A percentile compares a stretch with the other conserved stretches of the same genome.
phyloP scores from a whole-genome alignment of 164 flowering plant species.

The Liquidambar formosana region DNA sequence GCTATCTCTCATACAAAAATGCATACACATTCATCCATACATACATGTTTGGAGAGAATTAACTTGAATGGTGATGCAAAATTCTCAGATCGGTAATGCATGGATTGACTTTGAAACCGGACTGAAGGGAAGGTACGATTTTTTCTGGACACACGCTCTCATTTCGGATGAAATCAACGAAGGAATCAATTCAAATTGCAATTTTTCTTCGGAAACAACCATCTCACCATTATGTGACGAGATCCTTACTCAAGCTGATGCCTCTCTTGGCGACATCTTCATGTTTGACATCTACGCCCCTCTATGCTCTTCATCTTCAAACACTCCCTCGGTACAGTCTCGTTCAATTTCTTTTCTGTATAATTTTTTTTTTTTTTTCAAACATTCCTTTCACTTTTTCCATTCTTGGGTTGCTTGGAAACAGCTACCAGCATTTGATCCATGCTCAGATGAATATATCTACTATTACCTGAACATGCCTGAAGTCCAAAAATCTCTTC shows the following conservation, averaged over 20 bases:
- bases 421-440: slow-evolving; percentile 37
- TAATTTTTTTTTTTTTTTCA: background rate
- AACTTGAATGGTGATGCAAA: background rate
- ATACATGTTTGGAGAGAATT: too few species aligned
- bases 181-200: slow-evolving; percentile 21
- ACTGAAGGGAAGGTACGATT: slow-evolving; percentile 21
- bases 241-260: background rate
- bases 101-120: slow-evolving; percentile 24
- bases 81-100: slow-evolving; percentile 37
- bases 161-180: slow-evolving; percentile 31
- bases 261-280: background rate
- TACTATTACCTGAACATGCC: slow-evolving; percentile 33
- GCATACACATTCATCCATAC: too few species aligned
- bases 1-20: background rate
- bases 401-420: background rate
- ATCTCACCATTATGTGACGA: slow-evolving; percentile 8
- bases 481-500: slow-evolving; percentile 40
- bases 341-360: too few species aligned
- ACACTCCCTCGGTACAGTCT: background rate
- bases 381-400: background rate
- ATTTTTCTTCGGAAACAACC: slow-evolving; percentile 17
- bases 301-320: slow-evolving; percentile 5
- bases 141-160: slow-evolving; percentile 31
- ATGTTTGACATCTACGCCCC: slow-evolving; percentile 34
- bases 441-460: slow-evolving; percentile 33